Conservation (phyloP, 2,329 filamentous ascomycete genomes). For the Bipolaris bicolor region DNA sequence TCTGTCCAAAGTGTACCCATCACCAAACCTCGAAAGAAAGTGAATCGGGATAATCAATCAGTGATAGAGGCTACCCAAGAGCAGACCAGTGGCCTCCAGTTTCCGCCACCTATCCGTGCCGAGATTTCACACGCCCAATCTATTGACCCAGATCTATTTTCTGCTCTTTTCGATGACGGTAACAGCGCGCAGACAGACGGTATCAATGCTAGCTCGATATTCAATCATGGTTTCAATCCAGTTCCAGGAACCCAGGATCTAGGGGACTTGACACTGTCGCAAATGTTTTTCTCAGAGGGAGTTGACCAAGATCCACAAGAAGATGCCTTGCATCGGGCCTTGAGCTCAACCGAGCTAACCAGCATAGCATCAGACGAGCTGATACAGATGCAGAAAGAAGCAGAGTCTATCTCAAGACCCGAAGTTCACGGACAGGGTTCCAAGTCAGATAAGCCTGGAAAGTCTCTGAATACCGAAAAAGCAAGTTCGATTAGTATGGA, state of each 20-base stretch:
- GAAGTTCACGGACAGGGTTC: background rate
- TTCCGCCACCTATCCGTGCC: background rate
- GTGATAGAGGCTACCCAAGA: slow-evolving; percentile 6
- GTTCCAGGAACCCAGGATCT: slow-evolving; percentile 21
- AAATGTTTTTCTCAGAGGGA: background rate
- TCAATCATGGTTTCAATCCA: slow-evolving; percentile 8
- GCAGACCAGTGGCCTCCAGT: background rate
- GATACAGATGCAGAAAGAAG: slow-evolving; percentile 8
- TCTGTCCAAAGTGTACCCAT: slow-evolving; percentile 2
- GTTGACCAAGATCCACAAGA: background rate
- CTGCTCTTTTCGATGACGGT: slow-evolving; percentile 8
- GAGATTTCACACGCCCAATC: background rate
- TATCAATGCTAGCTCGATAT: slow-evolving; percentile 2
- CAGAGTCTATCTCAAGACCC: background rate
- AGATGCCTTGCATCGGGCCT: background rate
- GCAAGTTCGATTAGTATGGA: background rate
- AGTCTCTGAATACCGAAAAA: background rate
- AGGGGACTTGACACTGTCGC: background rate
- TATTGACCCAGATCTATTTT: slow-evolving; percentile 1
- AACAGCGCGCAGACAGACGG: slow-evolving; percentile 7
- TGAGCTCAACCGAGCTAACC: slow-evolving; percentile 14
- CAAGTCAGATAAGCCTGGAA: background rate
- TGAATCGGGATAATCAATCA: slow-evolving; percentile 26
- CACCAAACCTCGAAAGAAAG: slow-evolving; percentile 26
- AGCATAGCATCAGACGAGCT: slow-evolving; percentile 21